Evolutionary conservation across 2,329 filamentous ascomycete species (phyloP), one percentile per base, ranked within the genome.

Genomic region (Arthrinium puccinioides): DNA sequence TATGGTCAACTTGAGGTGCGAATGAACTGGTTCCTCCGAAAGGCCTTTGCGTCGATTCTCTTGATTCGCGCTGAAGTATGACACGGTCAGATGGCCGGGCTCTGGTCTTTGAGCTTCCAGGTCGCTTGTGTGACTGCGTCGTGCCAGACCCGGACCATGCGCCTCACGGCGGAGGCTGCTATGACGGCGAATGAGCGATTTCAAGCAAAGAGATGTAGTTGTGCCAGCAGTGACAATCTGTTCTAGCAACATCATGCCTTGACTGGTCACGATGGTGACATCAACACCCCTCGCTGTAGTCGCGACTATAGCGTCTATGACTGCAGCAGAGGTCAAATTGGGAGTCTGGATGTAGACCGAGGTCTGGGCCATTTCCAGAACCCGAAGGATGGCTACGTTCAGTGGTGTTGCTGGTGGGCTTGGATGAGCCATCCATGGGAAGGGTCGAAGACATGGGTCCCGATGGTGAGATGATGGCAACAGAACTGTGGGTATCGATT

Each of bases 141-240:
- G 9, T 26, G 24, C 9, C 9, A 14, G 24, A 14, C 24, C 24
- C 9, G 24, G 9, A 26, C 35, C 36, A 16, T 45, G 41, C 9
- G 47, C 34, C 25, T 48, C 36, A n/a, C n/a, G n/a, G n/a, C n/a
- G n/a, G 23, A 59, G 38, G 21, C 50, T 47, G 24, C 64, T 55
- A 49, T 85, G 80, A 18, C 66, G 63, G 30, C 68, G 69, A 3
- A 81, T 65, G 8, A 90, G 64, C 31, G 63, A 69, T 20, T 62
- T 66, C 5, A 92, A 52, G 43, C 81, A 84, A 44, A 74, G 66
- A 1, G 75, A 67, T 0, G 86, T 90, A 0, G 81, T 86, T 0
- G 82, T 88, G 0, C 82, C 82, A 0, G 84, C 80, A 0, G 86
- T 92, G 18, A 87, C 65, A n/a, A 92, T 64, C 55, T 94, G 87